Evolutionary conservation across 805 yeast genomes (phyloP), one percentile per base, ranked within the genome.

Genomic region (Lipomyces starkeyi): DNA sequence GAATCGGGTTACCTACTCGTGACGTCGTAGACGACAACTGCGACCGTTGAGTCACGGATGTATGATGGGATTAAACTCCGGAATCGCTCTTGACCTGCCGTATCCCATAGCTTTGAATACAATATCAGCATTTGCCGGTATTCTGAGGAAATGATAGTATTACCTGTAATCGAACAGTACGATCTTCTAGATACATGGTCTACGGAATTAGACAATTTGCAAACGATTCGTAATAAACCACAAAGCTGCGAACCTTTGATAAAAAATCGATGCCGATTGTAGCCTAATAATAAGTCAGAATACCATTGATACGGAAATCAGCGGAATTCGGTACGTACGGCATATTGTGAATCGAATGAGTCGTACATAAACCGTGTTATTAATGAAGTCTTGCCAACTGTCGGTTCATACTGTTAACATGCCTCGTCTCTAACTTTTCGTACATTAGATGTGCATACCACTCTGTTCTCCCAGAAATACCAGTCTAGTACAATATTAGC

Each of bases 321-420:
- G 14, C 34, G 17, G n/a, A 53, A n/a, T 53, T n/a, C n/a, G 54
- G 7, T 3, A 61, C 68, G 32, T 68, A 77, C 81, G 0, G 92
- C 92, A 77, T 95, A 95, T 77, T 93, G 97, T 52, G 95, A 94
- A 78, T 94, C 98, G 78, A 94, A 94, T 22, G 97, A 90, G 78
- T 95, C 98, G 78, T 94, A 94, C 98, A 94, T 94, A 81, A 95
- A 94, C 72, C 98, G 84, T n/a, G 98, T 93, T 73, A 94, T 91
- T 69, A 94, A 84, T 1, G 98, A 94, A 4, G 99, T 94, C 78
- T 94, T 94, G 55, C 99, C 99, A 54, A 94, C 98, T 75, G 67
- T 13, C 5, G 6, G 20, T 27, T 29, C 11, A 58, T 5, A 8
- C 22, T 5, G 20, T 43, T n/a, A 43, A n/a, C 8, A 17, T 43